These are phyloP conservation scores for Symbiodinium pilosum DNA, from an alignment of 73 alveolate genomes.

Conservation along the genomic window DNA sequence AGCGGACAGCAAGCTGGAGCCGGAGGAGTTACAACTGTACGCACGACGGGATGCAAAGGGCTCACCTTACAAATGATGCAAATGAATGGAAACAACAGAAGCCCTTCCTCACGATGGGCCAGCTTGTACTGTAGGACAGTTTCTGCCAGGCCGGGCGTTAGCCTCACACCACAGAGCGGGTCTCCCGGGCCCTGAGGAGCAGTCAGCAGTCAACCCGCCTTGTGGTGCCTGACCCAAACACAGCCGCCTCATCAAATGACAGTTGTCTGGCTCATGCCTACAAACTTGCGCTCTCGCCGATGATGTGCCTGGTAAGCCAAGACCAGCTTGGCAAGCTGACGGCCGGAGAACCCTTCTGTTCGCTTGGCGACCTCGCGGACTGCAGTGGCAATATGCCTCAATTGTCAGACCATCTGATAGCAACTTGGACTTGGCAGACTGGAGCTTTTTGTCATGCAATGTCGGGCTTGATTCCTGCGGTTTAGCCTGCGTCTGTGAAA, in stretches of 20 bases:
- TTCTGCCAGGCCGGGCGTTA: constrained; percentile 70
- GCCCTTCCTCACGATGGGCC: constrained; percentile 80
- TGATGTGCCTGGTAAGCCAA: constrained; percentile 97
- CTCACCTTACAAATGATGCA: too few relatives aligned
- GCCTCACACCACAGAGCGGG: neutral
- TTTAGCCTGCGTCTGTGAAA: neutral
- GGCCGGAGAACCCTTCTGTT: constrained; percentile 98
- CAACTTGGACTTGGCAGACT: too few relatives aligned
- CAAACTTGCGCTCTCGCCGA: too few relatives aligned
- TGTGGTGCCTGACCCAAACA: constrained; percentile 48
- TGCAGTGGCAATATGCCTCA: too few relatives aligned
- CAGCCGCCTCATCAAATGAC: constrained; percentile 34
- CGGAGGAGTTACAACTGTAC: too few relatives aligned
- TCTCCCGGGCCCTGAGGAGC: too few relatives aligned
- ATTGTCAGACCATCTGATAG: too few relatives aligned
- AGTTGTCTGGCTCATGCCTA: neutral
- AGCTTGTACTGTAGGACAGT: constrained; percentile 85
- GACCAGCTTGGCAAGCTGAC: constrained; percentile 97
- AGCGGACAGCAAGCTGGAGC: neutral
- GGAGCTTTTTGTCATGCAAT: neutral
- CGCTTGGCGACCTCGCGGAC: constrained; percentile 96
- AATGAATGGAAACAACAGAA: too few relatives aligned
- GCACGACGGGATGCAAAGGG: too few relatives aligned
- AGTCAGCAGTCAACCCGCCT: neutral
- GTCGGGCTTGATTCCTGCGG: neutral